phyloP scores from a whole-genome alignment of 2,329 filamentous ascomycete species.

The Epichloe sylvatica region DNA sequence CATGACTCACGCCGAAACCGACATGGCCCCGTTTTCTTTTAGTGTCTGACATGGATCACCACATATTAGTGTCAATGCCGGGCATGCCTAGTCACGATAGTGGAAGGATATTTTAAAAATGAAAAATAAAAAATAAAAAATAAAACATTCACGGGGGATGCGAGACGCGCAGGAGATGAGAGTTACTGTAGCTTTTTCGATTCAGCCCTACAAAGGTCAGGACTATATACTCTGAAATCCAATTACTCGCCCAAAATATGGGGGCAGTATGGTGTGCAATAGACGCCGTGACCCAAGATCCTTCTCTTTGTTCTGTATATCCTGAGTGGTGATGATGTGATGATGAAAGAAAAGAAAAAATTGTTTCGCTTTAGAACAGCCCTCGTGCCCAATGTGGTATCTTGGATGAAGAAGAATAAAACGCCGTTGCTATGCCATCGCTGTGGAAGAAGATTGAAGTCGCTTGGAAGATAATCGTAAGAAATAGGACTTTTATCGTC shows the following conservation, averaged over 20 bases:
- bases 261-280: not conserved
- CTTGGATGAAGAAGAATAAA: conserved; percentile 7
- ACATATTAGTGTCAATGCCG: not conserved
- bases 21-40: conserved; percentile 2
- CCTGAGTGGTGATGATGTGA: conserved; percentile 7
- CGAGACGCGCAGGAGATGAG: not conserved
- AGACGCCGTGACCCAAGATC: not conserved
- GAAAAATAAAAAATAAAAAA: not conserved
- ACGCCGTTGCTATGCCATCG: conserved; percentile 18
- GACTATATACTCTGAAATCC: not conserved
- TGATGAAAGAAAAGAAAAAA: conserved; percentile 5
- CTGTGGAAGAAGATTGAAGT: conserved; percentile 9
- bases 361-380: conserved; percentile 9
- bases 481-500: not conserved
- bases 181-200: conserved; percentile 4
- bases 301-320: conserved; percentile 4
- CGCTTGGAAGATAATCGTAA: conserved; percentile 2
- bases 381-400: conserved; percentile 14
- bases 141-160: not conserved
- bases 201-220: not conserved
- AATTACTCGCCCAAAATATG: not conserved
- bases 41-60: no score
- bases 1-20: conserved; percentile 3
- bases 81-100: not conserved
- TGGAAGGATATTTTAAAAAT: not conserved